phyloP scores from a whole-genome alignment of 192 early-diverging fungal species.

The Coemansia sp. region DNA sequence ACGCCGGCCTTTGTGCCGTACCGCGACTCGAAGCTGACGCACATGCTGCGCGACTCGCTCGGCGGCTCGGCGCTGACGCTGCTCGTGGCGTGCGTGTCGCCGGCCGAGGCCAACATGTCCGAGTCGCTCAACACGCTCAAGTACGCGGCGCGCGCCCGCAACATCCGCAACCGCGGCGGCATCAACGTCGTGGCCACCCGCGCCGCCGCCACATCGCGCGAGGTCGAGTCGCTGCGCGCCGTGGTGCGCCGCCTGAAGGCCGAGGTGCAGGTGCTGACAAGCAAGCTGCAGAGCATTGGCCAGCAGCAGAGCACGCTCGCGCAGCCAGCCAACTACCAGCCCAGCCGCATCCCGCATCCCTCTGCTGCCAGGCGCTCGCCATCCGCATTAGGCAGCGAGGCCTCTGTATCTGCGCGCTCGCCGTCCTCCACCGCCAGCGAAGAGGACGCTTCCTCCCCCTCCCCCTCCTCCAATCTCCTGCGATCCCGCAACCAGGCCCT shows the following conservation, averaged over 20 bases:
- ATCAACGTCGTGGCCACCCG: conserved; percentile 59
- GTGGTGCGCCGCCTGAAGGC: conserved; percentile 60
- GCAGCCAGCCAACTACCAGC: background rate
- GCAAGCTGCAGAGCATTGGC: conserved; percentile 15
- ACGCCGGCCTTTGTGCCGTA: conserved; percentile 80
- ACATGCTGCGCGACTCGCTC: conserved; percentile 92
- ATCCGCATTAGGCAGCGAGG: conserved; percentile 14
- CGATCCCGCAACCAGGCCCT: conserved; percentile 39
- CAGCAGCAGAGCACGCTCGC: background rate
- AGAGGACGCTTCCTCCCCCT: too few species aligned
- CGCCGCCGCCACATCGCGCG: conserved; percentile 54
- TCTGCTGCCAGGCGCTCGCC: conserved; percentile 28
- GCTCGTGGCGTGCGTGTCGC: conserved; percentile 93
- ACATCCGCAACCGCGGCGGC: conserved; percentile 87
- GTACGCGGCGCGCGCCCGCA: conserved; percentile 93
- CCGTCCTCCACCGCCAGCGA: too few species aligned
- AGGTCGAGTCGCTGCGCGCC: conserved; percentile 63
- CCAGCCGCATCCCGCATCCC: conserved; percentile 8
- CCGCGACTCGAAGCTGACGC: conserved; percentile 93
- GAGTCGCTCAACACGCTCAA: conserved; percentile 95
- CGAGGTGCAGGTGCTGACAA: conserved; percentile 49
- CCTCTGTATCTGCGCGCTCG: too few species aligned
- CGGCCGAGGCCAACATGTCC: conserved; percentile 75
- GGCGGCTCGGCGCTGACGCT: conserved; percentile 92
- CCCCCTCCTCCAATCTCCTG: too few species aligned